Evolutionary conservation across 1,139 yeast genomes (phyloP).

Genomic region (Yamadazyma dushanensis): DNA sequence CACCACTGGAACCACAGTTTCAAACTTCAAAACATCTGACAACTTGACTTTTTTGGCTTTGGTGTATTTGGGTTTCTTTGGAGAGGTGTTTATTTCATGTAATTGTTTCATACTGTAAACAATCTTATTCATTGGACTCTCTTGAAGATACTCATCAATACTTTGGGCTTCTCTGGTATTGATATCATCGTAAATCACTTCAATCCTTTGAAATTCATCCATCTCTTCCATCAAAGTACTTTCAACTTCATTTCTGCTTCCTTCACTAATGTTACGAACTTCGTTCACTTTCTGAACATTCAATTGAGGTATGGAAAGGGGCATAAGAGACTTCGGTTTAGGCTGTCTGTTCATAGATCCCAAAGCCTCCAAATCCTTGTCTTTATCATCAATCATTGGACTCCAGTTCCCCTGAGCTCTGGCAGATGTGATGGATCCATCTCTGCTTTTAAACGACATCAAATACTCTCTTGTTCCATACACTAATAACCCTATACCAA

Average conservation of each 20-base stretch:
- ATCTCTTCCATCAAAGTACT: conserved; percentile 7
- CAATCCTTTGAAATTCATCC: conserved; percentile 14
- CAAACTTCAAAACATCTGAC: conserved; percentile 10
- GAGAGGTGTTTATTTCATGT: conserved; percentile 13
- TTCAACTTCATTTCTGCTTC: conserved; percentile 1
- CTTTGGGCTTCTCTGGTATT: conserved; percentile 9
- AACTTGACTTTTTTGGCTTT: conserved; percentile 4
- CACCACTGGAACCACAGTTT: conserved; percentile 9
- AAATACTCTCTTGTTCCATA: conserved; percentile 31
- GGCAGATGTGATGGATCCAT: conserved; percentile 5
- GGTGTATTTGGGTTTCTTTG: too few species aligned
- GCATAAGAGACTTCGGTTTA: not conserved
- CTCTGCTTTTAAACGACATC: conserved; percentile 17
- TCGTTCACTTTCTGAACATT: not conserved
- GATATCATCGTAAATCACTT: conserved; percentile 16
- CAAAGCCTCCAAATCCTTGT: conserved; percentile 10
- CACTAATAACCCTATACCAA: conserved; percentile 22
- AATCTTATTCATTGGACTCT: conserved; percentile 1
- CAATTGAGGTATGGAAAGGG: not conserved
- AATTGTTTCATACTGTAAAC: conserved; percentile 15
- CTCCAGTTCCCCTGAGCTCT: conserved; percentile 5
- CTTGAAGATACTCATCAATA: conserved; percentile 6
- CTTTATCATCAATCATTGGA: conserved; percentile 2
- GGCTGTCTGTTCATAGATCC: conserved; percentile 8
- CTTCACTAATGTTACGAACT: too few species aligned